These are phyloP conservation scores for Globisporangium apiculatum DNA, from an alignment of 352 stramenopile genomes.

Conservation along the genomic window DNA sequence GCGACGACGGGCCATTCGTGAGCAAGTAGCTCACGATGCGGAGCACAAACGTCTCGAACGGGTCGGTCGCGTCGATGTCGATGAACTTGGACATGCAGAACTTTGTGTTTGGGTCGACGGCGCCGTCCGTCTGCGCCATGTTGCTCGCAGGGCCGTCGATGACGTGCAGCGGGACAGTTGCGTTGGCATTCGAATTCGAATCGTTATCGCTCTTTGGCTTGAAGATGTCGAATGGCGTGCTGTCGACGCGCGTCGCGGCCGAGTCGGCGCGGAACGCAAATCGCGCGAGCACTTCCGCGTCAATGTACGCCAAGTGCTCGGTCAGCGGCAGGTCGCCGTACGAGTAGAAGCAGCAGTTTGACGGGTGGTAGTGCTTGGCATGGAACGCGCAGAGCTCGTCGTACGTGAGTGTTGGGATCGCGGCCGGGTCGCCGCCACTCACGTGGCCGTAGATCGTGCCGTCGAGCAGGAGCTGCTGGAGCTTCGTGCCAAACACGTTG, in stretches of 20 bases:
- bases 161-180: constrained; percentile 22
- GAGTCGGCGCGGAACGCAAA: constrained; percentile 59
- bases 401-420: constrained; percentile 75
- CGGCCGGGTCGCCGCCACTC: constrained; percentile 62
- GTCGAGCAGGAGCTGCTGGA: constrained; percentile 91
- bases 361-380: constrained; percentile 81
- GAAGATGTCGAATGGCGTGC: constrained; percentile 31
- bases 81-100: constrained; percentile 74
- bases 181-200: background rate
- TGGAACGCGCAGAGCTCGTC: constrained; percentile 77
- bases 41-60: constrained; percentile 73
- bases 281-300: constrained; percentile 55
- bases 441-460: constrained; percentile 81
- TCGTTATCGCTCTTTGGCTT: constrained; percentile 9
- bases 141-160: constrained; percentile 54
- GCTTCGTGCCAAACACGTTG: constrained; percentile 86
- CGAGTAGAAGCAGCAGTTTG: constrained; percentile 86
- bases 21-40: constrained; percentile 74
- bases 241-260: constrained; percentile 37
- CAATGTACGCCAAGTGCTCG: constrained; percentile 68
- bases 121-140: constrained; percentile 26
- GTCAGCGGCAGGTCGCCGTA: constrained; percentile 83
- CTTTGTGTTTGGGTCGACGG: constrained; percentile 68
- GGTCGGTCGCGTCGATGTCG: constrained; percentile 54
- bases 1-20: constrained; percentile 69